Evolutionary conservation across 2,329 filamentous ascomycete genomes (phyloP).

Genomic region (Colletotrichum nymphaeae): DNA sequence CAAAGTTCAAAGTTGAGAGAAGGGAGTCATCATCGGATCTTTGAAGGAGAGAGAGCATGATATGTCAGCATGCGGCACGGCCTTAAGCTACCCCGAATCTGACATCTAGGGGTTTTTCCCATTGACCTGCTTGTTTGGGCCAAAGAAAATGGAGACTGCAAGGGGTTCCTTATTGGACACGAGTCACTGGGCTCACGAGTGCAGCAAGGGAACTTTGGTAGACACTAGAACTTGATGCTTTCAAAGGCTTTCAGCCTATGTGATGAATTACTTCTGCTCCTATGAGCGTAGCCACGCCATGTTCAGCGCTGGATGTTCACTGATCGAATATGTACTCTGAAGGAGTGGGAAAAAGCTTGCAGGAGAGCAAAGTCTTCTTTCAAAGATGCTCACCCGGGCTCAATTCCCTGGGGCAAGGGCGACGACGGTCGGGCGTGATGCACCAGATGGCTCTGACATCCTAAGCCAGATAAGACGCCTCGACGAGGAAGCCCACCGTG

Average conservation of each 20-base stretch:
- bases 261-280: background rate
- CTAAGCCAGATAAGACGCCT: constrained; percentile 39
- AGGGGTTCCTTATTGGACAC: background rate
- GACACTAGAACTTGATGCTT: background rate
- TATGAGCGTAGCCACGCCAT: background rate
- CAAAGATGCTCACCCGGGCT: background rate
- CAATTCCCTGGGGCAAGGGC: background rate
- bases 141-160: background rate
- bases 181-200: background rate
- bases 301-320: background rate
- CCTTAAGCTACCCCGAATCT: background rate
- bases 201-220: background rate
- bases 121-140: background rate
- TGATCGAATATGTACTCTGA: background rate
- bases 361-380: background rate
- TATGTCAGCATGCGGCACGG: background rate
- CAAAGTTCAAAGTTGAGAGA: background rate
- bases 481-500: constrained; percentile 48
- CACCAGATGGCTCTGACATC: background rate
- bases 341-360: background rate
- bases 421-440: background rate
- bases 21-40: background rate
- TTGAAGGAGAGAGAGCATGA: background rate
- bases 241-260: background rate
- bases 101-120: too few relatives aligned